Evolutionary conservation across 441 rosid genomes (phyloP), one percentile per base, ranked within the genome.

Genomic region (Omphalea diandra): DNA sequence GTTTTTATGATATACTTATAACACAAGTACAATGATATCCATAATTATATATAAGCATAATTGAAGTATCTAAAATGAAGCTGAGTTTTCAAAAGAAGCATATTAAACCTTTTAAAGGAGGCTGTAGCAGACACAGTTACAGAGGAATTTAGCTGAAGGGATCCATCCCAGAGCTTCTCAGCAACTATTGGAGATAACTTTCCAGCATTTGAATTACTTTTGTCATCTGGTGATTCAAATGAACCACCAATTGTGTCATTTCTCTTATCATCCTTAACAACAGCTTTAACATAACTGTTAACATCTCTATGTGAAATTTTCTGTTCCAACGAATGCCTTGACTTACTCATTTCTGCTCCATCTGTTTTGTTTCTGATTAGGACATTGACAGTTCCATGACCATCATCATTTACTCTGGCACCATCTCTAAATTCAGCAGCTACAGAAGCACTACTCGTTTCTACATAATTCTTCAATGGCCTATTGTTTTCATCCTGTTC

Each of bases 71-170:
- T 49, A 36, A 4, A 31, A 40, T 8, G 33, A 52, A 69, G 24
- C 53, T 47, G 53, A n/a, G 57, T 63, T 32, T 15, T 50, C 27
- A 22, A 4, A 70, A 70, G 68, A 17, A 65, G 59, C 31, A 41
- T 41, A 60, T 36, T 64, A 60, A 63, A 80, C 83, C 83, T 77
- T 72, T 80, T 74, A 68, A 77, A 77, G 81, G 77, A 77, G 75
- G 83, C 81, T 68, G 72, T 60, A 52, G 71, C 73, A 26, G 81
- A 69, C 35, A 75, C 75, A 50, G 70, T 61, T 55, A 72, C 57
- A 69, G 79, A 77, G 43, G 81, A 74, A 74, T 63, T 80, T 40
- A 80, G 75, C 73, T 74, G 80, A 68, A 77, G 74, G 56, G 67
- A 71, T 20, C 81, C 83, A 68, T 63, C 74, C 83, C 83, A 80